Evolutionary conservation across 148 eudicot species (phyloP), one percentile per base, ranked within the genome.

Genomic region (Rhododendron molle): DNA sequence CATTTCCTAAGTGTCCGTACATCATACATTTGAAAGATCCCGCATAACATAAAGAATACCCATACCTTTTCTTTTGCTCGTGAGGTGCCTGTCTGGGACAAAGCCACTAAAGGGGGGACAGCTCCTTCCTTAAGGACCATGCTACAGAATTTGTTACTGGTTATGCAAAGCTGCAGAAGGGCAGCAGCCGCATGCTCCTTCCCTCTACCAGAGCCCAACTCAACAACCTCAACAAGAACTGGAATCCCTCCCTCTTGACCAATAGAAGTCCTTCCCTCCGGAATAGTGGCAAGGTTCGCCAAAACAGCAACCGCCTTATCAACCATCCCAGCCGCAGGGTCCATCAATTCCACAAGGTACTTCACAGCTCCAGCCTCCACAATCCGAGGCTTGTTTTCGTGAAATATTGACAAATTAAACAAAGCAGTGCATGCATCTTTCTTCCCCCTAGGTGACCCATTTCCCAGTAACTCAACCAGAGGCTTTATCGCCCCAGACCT

Each of bases 131-230:
- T 93, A 36, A 96, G 94, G 52, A 94, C 90, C 88, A 86, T 84
- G 87, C 86, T 93, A 86, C 95, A 95, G 50, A 85, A 93, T 84
- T 93, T 82, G 83, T 78, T 92, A 89, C 94, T 93, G 82, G 88
- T 92, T 15, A 92, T 89, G 86, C 98, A 94, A 49, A 96, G 91
- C 86, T 93, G 96, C 56, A 93, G 85, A 44, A 96, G 94, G 54
- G 98, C 97, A 21, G 98, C 98, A 54, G 96, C 95, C 7, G 99
- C 99, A 89, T 91, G 92, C 92, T 96, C 99, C 90, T 94, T 96
- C 11, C 93, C 98, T 89, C 96, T 95, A 1, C 93, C 89, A 36
- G 99, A 95, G 34, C 99, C 98, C 87, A 96, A 85, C 91, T 96
- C 99, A 78, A 96, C 88, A 81, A 93, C 95, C 88, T 96, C 99